A percentile compares a stretch with the other conserved stretches of the same genome.
These are phyloP conservation scores for Ottelia alismoides DNA, from an alignment of 106 monocot genomes.

Conservation along the genomic window DNA sequence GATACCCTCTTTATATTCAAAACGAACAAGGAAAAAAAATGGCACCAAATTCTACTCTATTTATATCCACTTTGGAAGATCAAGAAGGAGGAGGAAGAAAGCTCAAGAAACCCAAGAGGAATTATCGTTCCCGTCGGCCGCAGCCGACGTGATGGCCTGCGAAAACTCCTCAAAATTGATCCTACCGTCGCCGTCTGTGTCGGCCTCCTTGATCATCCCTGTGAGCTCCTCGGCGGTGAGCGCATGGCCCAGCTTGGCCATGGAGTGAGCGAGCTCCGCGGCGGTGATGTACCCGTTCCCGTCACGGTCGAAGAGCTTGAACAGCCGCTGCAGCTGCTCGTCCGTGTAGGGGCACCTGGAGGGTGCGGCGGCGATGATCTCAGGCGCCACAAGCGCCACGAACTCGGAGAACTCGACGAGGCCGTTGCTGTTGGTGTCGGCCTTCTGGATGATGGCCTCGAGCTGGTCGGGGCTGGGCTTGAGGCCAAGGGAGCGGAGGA, in stretches of 20 bases:
- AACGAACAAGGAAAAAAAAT: too few species aligned
- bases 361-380: conserved; percentile 19
- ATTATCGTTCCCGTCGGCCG: too few species aligned
- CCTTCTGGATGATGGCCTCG: conserved; percentile 49
- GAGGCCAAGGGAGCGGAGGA: conserved; percentile 68
- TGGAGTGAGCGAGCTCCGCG: conserved; percentile 77
- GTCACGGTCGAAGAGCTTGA: conserved; percentile 59
- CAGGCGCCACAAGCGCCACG: conserved; percentile 44
- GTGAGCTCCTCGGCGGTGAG: conserved; percentile 70
- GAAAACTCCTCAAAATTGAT: conserved; percentile 74
- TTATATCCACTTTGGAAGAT: too few species aligned
- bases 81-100: too few species aligned
- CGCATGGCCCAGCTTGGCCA: conserved; percentile 78
- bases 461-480: conserved; percentile 60
- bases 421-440: conserved; percentile 79
- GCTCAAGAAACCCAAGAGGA: too few species aligned
- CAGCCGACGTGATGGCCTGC: conserved; percentile 62
- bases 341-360: conserved; percentile 20
- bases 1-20: too few species aligned
- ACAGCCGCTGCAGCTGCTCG: conserved; percentile 38
- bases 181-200: conserved; percentile 65
- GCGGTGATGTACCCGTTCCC: conserved; percentile 79
- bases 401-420: conserved; percentile 92
- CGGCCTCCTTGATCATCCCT: conserved; percentile 89
- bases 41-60: too few species aligned